Evolutionary conservation across 2,329 filamentous ascomycete species (phyloP), one percentile per base, ranked within the genome.

Genomic region (Colletotrichum sidae): DNA sequence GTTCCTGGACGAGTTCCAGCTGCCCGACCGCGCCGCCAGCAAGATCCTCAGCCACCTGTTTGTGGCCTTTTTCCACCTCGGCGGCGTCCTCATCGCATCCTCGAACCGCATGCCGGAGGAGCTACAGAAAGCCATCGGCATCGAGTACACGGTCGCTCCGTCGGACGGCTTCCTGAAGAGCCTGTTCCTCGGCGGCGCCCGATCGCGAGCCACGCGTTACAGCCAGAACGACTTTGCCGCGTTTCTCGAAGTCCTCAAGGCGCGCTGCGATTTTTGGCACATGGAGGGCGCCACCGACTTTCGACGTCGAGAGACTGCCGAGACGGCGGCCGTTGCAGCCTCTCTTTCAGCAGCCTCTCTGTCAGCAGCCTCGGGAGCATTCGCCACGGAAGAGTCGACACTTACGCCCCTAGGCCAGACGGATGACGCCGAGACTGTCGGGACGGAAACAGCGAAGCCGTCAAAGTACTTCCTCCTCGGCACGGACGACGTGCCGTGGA

Each of bases 21-120:
- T 96, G 42, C 92, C 92, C 0, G 92, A 95, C 75, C 85, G 90
- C 69, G 91, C 90, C 2, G 87, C 91, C 2, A 91, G 88, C 71
- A 95, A 94, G 76, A 92, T 95, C 51, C 79, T 96, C 67, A 92
- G 90, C 66, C 91, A 92, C 70, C 82, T 96, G 2, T 90, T 96
- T 74, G 92, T 92, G 7, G 84, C 86, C 2, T 95, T 95, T 78
- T 95, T 95, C 73, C 91, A 94, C 68, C 83, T 95, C 3, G 92
- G 92, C 0, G 92, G 92, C 8, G 92, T 96, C 0, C 79, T 96
- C 13, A 84, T 96, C 42, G 92, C 92, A 1, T 94, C 91, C 0
- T 93, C 90, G 5, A 96, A 96, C 74, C 87, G 92, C 8, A 92
- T 95, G 88, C 92, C 92, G 0, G 92, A 95, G 71, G 92, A 94